A percentile compares a stretch with the other conserved stretches of the same genome.
Evolutionary conservation across 179 eudicot species (phyloP).

Genomic region (Beta macrorhiza): DNA sequence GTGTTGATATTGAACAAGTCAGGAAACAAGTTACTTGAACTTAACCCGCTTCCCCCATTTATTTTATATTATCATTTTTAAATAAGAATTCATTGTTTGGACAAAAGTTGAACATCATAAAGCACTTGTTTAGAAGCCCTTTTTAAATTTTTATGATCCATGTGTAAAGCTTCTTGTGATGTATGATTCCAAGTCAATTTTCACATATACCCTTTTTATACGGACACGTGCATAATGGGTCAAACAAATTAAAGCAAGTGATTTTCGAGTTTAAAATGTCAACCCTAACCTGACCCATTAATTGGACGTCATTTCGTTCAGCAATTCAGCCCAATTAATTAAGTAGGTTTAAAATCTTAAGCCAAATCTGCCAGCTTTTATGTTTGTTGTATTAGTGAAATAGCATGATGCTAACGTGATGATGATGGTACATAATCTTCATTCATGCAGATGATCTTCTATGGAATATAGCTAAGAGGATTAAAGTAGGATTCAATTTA

Average conservation of each 20-base stretch:
- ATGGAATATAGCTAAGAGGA: neutral
- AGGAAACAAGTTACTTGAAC: neutral
- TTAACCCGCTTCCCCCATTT: neutral
- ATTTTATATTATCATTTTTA: neutral
- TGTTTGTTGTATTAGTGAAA: neutral
- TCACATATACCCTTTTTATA: neutral
- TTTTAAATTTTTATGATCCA: neutral
- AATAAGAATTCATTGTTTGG: neutral
- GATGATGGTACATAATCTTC: neutral
- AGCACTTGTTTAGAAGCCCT: neutral
- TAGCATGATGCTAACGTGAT: neutral
- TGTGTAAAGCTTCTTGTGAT: neutral
- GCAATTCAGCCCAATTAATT: neutral
- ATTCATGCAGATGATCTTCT: neutral
- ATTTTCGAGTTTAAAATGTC: neutral
- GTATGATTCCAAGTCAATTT: neutral
- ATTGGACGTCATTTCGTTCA: neutral
- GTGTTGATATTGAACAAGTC: neutral
- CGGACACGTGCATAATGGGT: neutral
- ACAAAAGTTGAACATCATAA: neutral
- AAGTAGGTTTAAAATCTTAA: neutral
- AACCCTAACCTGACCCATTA: neutral
- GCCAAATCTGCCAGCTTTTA: neutral
- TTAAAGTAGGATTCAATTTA: neutral
- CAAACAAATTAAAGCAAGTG: neutral